Conservation (phyloP, 108 stramenopile genomes). For the Cyclostephanos invisitatus region DNA sequence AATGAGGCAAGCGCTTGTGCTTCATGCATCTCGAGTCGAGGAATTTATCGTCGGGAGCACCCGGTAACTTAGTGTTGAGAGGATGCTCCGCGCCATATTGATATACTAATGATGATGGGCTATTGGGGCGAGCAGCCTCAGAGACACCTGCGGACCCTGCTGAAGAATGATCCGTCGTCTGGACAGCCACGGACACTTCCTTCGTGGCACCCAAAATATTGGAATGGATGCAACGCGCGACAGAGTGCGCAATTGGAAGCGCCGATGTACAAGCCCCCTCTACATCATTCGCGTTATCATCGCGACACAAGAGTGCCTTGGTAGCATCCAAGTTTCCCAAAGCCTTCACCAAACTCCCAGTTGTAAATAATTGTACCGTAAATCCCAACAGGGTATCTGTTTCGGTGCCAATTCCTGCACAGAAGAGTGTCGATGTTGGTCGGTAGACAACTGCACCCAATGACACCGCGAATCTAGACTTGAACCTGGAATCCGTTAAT, state of each 20-base stretch:
- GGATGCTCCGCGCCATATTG: slow-evolving; percentile 79
- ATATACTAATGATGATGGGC: slow-evolving; percentile 67
- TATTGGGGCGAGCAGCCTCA: neutral
- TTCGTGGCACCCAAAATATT: slow-evolving; percentile 83
- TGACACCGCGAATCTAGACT: slow-evolving; percentile 82
- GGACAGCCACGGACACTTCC: slow-evolving; percentile 55
- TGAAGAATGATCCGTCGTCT: neutral
- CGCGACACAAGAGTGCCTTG: slow-evolving; percentile 67
- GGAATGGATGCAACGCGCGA: slow-evolving; percentile 84
- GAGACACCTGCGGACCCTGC: neutral
- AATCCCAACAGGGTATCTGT: slow-evolving; percentile 84
- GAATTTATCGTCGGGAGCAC: slow-evolving; percentile 87
- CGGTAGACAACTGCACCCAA: slow-evolving; percentile 84
- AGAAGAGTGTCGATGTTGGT: slow-evolving; percentile 80
- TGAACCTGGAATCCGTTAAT: slow-evolving; percentile 80
- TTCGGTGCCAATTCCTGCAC: slow-evolving; percentile 90
- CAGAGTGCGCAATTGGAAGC: slow-evolving; percentile 76
- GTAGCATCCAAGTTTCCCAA: slow-evolving; percentile 74
- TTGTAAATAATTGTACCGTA: slow-evolving; percentile 91
- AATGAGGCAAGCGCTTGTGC: slow-evolving; percentile 84
- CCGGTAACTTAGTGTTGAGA: slow-evolving; percentile 65
- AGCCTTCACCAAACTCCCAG: slow-evolving; percentile 83
- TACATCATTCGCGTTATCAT: slow-evolving; percentile 48
- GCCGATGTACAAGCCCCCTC: slow-evolving; percentile 59
- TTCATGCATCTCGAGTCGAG: slow-evolving; percentile 82